Evolutionary conservation across 148 eudicot species (phyloP), one percentile per base, ranked within the genome.

Genomic region (Suaeda aralocaspica): DNA sequence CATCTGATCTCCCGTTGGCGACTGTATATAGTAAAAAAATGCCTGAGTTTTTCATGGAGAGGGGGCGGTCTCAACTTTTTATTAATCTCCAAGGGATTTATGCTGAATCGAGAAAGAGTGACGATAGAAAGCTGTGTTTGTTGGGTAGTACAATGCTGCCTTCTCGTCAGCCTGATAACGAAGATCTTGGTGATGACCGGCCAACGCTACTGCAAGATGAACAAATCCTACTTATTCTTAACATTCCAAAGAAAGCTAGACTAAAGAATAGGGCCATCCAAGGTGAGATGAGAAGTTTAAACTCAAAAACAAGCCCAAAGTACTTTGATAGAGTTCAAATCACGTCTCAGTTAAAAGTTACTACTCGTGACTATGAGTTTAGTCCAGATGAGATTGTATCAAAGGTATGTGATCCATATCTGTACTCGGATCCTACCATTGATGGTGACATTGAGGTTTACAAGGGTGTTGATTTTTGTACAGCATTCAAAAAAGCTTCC

Each of bases 41-140:
- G 21, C 81, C 82, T 36, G 78, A 63, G 10, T 90, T 86, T 46
- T 73, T 79, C 30, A 82, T 90, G 78, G 85, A 85, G 90, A 83
- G 73, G 0, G 79, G 89, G 46, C 86, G 84, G 70, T 78, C 92
- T 60, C 86, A 82, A 76, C 82, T 87, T 45, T 62, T 79, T 16
- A 36, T 90, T 72, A 52, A 22, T 51, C 88, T 92, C 74, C 89
- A 92, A 80, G 98, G 98, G 67, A 70, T 93, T 69, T 90, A 85
- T 74, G 78, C 78, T 9, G 96, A 90, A 71, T 79, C 85, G 0
- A 68, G 80, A 18, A 77, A 78, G 44, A 83, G 78, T 25, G 90
- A 85, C 66, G 95, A 93, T 72, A 83, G 85, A 79, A 83, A 88
- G 18, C 65, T 93, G 85, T 93, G 98, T 79, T 87, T 93, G 81